Percentiles rank a stretch among this genome's conserved stretches.
These are phyloP conservation scores for Starmerella scarabaei DNA, from an alignment of 805 yeast species.

Conservation along the genomic window DNA sequence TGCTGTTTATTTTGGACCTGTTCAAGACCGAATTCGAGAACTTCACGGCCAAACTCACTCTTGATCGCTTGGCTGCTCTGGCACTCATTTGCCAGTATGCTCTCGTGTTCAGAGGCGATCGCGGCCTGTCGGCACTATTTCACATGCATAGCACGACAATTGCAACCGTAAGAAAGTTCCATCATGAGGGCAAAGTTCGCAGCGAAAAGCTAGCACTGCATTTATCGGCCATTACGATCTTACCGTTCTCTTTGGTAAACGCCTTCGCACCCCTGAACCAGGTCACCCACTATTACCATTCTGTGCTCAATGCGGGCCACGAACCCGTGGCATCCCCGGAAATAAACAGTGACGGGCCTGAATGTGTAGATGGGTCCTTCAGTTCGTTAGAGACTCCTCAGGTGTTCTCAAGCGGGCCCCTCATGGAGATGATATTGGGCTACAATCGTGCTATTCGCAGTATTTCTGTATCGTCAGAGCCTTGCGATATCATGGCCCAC, in stretches of 20 bases:
- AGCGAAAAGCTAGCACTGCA: slow-evolving; percentile 6
- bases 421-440: slow-evolving; percentile 7
- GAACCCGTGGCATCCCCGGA: not conserved
- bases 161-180: slow-evolving; percentile 4
- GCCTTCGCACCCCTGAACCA: slow-evolving; percentile 7
- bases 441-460: slow-evolving; percentile 2
- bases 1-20: slow-evolving; percentile 9
- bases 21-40: slow-evolving; percentile 1
- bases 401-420: slow-evolving; percentile 4
- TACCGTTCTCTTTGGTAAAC: slow-evolving; percentile 12
- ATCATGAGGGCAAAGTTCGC: not conserved
- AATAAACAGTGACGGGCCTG: not conserved
- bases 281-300: slow-evolving; percentile 4
- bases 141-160: slow-evolving; percentile 15
- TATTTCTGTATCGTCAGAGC: slow-evolving; percentile 1
- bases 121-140: slow-evolving; percentile 14
- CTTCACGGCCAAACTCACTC: not conserved
- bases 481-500: slow-evolving; percentile 6
- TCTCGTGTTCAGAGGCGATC: slow-evolving; percentile 12
- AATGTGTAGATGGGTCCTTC: not conserved
- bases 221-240: slow-evolving; percentile 6
- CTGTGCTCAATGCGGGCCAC: not conserved
- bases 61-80: slow-evolving; percentile 15
- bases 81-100: slow-evolving; percentile 16
- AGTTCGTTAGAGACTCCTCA: not conserved